Base-by-base conservation (phyloP, 176 grass and related monocot species). In the Themeda triandra region DNA sequence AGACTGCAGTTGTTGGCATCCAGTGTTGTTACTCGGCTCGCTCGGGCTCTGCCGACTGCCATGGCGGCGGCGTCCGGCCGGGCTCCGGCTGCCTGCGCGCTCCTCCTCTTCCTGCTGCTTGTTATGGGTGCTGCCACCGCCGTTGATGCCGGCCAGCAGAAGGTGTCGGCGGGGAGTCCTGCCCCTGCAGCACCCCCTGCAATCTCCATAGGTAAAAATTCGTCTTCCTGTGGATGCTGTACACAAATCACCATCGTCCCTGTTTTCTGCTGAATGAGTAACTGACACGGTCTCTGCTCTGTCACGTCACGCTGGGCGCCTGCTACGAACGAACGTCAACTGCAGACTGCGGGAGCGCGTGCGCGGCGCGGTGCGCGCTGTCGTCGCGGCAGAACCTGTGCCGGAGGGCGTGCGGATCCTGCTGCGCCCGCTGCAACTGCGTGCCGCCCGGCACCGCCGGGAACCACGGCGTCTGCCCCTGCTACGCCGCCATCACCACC, bases 381-480 rank as follows among this genome's bases (percentile, higher is more conserved):
- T 14, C 73, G 37, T 82, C 69, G 28, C 56, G 88, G 69, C 59
- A 13, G 69, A 81, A 69, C 3, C 48, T 82, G 72, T 90, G 88
- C 88, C 1, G 10, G 41, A 60, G 87, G 44, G 75, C 82, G 59
- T 89, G 87, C 82, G 83, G 82, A 18, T 44, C 76, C 11, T 89
- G 82, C 83, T 89, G 87, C 69, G 13, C 30, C 8, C 69, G 76
- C 17, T 89, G 88, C 88, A 6, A 37, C 46, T 89, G 88, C 71
- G 88, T 90, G 44, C 88, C 88, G 36, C 77, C 88, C 2, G 88
- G 83, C 62, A 86, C 83, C 56, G 14, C 44, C 37, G 83, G 88
- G 6, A 82, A 71, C 60, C 13, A 23, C 17, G 36, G 32, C 53
- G 6, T 37, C 31, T 89, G 82, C 67, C 78, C 84, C 58, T 87